Base-by-base conservation (phyloP, 176 grass and related monocot genomes). In the Urochloa ruziziensis region DNA sequence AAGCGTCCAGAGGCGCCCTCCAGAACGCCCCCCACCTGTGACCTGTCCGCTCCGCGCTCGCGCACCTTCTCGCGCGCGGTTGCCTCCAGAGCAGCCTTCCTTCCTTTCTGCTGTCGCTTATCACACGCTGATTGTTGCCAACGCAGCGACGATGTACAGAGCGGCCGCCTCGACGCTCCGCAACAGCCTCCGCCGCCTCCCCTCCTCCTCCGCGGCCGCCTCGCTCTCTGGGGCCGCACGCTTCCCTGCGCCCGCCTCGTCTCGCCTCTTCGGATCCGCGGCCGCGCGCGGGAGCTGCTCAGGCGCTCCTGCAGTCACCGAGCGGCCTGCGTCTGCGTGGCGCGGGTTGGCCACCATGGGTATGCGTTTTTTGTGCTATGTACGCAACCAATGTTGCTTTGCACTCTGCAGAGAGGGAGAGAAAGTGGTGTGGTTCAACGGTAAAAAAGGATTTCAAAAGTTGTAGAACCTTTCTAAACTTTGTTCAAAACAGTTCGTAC, bases 321-420 rank as follows among this genome's bases (percentile, higher is more conserved):
- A 74, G 29, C 71, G 71, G 48, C 18, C 48, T n/a, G 48, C 48
- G 18, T 53, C 30, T 30, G 43, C 43, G 43, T 72, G 43, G 49
- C 73, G 73, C 73, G 73, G 49, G 13, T 3, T 57, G 21, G 73
- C 51, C 32, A 56, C 73, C 51, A 75, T 75, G 73, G 73, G 30
- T 75, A 57, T 39, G 19, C 4, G 33, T 17, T 3, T 40, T 35
- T 39, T 39, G 3, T 23, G 19, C 5, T 52, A 19, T 6, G 32
- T 4, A 46, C 10, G 10, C 43, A 33, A 6, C 14, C 29, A 63
- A 15, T 33, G 61, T 8, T 63, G 29, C 28, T 29, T 27, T 28
- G 24, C 25, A 5, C 51, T 6, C 18, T 53, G 51, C 51, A 42
- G 65, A n/a, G n/a, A n/a, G n/a, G n/a, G n/a, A n/a, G n/a, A n/a